Percentiles rank a stretch among this genome's conserved stretches.
Evolutionary conservation across 495 filamentous ascomycete genomes (phyloP).

Genomic region (Penicilliopsis zonata): DNA sequence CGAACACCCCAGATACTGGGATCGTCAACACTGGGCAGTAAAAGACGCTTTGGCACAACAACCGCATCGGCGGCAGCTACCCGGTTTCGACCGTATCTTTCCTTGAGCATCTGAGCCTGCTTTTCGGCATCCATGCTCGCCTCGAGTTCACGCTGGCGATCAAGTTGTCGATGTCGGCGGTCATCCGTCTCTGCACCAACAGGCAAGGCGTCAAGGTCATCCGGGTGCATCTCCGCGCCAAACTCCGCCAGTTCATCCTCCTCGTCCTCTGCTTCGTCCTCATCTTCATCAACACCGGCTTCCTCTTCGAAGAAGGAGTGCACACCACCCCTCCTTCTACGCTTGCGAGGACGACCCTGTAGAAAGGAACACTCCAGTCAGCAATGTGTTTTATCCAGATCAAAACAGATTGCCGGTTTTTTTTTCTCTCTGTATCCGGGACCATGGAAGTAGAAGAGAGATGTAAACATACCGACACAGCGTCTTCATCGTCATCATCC

Average conservation of each 20-base stretch:
- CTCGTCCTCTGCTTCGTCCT: constrained; percentile 87
- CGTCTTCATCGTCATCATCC: constrained; percentile 48
- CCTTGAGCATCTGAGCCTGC: constrained; percentile 71
- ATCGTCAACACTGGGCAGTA: constrained; percentile 90
- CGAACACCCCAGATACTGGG: constrained; percentile 92
- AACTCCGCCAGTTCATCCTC: constrained; percentile 72
- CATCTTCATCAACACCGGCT: constrained; percentile 92
- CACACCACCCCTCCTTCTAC: constrained; percentile 51
- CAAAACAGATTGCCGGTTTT: not conserved
- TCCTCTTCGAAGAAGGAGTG: constrained; percentile 89
- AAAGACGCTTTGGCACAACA: constrained; percentile 70
- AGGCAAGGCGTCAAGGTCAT: constrained; percentile 74
- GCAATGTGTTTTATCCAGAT: not conserved
- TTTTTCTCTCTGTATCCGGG: not conserved
- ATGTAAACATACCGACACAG: constrained; percentile 34
- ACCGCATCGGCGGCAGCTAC: constrained; percentile 44
- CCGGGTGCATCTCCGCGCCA: constrained; percentile 79
- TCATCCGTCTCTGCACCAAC: constrained; percentile 75
- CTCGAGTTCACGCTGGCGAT: constrained; percentile 77
- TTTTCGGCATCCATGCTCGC: constrained; percentile 85
- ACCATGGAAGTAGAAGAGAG: not conserved
- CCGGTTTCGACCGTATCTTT: constrained; percentile 65
- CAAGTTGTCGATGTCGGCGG: constrained; percentile 84
- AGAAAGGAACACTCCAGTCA: constrained; percentile 2
- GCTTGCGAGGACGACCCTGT: constrained; percentile 68